Evolutionary conservation across 2,329 filamentous ascomycete species (phyloP).

Genomic region (Hymenoscyphus salicellus): DNA sequence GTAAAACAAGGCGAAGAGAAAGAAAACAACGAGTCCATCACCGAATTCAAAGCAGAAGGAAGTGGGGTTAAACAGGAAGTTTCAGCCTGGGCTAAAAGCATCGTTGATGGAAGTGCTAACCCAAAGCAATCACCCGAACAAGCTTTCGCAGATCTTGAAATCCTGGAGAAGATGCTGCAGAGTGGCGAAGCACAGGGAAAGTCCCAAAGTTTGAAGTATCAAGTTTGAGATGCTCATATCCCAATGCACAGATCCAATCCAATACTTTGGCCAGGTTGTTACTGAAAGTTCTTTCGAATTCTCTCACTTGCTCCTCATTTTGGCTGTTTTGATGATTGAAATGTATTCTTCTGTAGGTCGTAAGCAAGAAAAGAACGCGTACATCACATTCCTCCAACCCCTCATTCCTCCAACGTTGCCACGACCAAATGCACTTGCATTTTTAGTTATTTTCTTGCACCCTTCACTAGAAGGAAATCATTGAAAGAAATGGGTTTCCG

Average conservation of each 20-base stretch:
- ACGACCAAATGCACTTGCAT: too few relatives aligned
- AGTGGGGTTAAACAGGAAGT: slow-evolving; percentile 35
- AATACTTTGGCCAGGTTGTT: background rate
- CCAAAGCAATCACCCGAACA: slow-evolving; percentile 27
- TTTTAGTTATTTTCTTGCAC: too few relatives aligned
- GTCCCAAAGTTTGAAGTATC: slow-evolving; percentile 25
- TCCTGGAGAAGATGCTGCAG: slow-evolving; percentile 35
- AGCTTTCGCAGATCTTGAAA: slow-evolving; percentile 33
- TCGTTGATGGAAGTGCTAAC: slow-evolving; percentile 28
- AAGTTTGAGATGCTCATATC: slow-evolving; percentile 11
- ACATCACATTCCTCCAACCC: too few relatives aligned
- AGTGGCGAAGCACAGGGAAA: slow-evolving; percentile 36
- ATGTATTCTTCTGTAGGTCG: too few relatives aligned
- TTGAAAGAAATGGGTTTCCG: too few relatives aligned
- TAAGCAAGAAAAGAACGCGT: too few relatives aligned
- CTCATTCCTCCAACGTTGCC: too few relatives aligned
- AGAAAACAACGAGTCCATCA: slow-evolving; percentile 22
- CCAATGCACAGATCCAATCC: slow-evolving; percentile 7
- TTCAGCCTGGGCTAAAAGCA: slow-evolving; percentile 32
- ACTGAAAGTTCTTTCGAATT: background rate
- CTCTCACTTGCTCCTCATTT: too few relatives aligned
- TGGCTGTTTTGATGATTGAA: too few relatives aligned
- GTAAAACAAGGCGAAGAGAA: slow-evolving; percentile 31
- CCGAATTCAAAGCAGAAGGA: slow-evolving; percentile 33
- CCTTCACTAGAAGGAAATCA: too few relatives aligned